Percentiles rank a stretch among this genome's conserved stretches.
Evolutionary conservation across 371 early-diverging fungal species (phyloP).

Genomic region (Saksenaea oblongispora): DNA sequence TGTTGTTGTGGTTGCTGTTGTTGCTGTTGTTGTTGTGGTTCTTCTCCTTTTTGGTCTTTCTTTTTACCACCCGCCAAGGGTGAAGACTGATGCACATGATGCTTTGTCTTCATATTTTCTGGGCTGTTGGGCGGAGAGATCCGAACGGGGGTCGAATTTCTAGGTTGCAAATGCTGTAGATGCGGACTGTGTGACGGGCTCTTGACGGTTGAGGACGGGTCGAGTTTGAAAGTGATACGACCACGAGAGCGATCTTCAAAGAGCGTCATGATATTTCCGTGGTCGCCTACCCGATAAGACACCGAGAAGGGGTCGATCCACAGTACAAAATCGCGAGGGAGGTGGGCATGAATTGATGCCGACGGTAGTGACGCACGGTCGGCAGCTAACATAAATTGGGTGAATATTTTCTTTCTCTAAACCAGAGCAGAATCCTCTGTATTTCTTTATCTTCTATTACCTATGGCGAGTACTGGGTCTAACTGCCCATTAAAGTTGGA

Average conservation of each 20-base stretch:
- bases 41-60: conserved; percentile 2
- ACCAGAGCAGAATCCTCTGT: background rate
- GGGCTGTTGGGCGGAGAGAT: conserved; percentile 60
- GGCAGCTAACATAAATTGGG: conserved; percentile 39
- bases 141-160: conserved; percentile 46
- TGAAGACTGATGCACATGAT: conserved; percentile 25
- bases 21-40: background rate
- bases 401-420: background rate
- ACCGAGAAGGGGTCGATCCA: conserved; percentile 81
- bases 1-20: conserved; percentile 2
- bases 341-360: conserved; percentile 38
- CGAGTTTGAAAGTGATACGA: conserved; percentile 45
- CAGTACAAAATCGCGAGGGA: conserved; percentile 74
- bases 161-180: conserved; percentile 23
- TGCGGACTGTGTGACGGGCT: conserved; percentile 17
- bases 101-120: conserved; percentile 29
- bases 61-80: conserved; percentile 17
- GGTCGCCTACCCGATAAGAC: conserved; percentile 75
- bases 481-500: conserved; percentile 67
- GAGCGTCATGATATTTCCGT: conserved; percentile 65
- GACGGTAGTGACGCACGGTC: conserved; percentile 34
- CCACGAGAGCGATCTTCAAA: conserved; percentile 64
- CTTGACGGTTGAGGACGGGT: conserved; percentile 13
- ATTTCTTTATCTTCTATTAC: conserved; percentile 19
- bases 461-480: conserved; percentile 57